Conservation (phyloP, 164 flowering plant species). For the Chimonanthus salicifolius region DNA sequence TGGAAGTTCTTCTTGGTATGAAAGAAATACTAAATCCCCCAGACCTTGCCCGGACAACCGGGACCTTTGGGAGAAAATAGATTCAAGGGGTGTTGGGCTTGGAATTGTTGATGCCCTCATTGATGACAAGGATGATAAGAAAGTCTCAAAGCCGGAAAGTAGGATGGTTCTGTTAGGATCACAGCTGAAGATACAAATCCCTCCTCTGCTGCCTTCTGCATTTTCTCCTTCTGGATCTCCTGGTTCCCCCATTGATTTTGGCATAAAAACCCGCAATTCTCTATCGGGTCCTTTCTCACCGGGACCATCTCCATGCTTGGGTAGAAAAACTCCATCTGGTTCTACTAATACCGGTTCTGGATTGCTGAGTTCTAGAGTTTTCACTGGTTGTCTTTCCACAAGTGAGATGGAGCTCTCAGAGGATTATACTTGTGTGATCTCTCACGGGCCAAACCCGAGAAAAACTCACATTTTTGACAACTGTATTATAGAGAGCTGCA, state of each 20-base stretch:
- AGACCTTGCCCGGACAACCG: slow-evolving; percentile 17
- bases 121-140: slow-evolving; percentile 26
- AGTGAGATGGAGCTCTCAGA: slow-evolving; percentile 74
- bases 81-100: slow-evolving; percentile 52
- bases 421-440: slow-evolving; percentile 74
- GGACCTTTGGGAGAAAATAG: slow-evolving; percentile 36
- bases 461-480: slow-evolving; percentile 81
- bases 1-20: slow-evolving; percentile 38
- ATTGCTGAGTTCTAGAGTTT: slow-evolving; percentile 27
- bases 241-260: slow-evolving; percentile 40
- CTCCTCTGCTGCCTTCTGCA: slow-evolving; percentile 34
- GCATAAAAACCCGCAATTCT: slow-evolving; percentile 38
- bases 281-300: slow-evolving; percentile 32
- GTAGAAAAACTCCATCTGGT: slow-evolving; percentile 29
- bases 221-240: slow-evolving; percentile 33
- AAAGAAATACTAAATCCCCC: slow-evolving; percentile 22
- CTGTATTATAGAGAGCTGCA: slow-evolving; percentile 54
- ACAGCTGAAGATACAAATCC: slow-evolving; percentile 66
- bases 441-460: slow-evolving; percentile 65
- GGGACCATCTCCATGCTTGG: neutral
- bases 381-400: slow-evolving; percentile 38
- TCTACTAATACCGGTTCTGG: slow-evolving; percentile 28
- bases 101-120: slow-evolving; percentile 59
- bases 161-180: slow-evolving; percentile 66
- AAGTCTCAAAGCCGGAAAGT: slow-evolving; percentile 31